Conservation (phyloP, 2,329 filamentous ascomycete species). For the Colletotrichum gloeosporioides region DNA sequence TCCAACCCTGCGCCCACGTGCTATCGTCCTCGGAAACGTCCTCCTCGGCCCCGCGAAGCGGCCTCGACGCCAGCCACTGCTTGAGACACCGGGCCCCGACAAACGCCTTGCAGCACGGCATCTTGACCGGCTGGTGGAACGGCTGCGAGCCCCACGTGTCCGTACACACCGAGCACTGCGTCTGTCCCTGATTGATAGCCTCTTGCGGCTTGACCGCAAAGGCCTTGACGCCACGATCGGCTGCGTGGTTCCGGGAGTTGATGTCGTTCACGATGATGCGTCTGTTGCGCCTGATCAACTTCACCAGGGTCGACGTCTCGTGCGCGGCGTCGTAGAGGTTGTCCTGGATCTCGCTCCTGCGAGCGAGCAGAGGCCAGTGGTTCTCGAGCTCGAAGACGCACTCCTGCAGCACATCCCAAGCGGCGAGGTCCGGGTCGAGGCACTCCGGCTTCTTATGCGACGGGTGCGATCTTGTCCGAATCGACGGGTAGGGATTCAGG, state of each 20-base stretch:
- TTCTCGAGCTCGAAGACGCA: conserved; percentile 9
- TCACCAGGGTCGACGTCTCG: not conserved
- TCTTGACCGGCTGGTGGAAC: conserved; percentile 1
- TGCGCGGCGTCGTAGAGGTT: not conserved
- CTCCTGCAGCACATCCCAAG: conserved; percentile 3
- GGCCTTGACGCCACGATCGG: not conserved
- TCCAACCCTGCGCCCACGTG: not conserved
- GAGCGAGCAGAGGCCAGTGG: not conserved
- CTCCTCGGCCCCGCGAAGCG: not conserved
- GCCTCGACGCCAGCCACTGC: not conserved
- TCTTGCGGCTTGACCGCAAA: not conserved
- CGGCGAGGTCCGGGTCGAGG: not conserved
- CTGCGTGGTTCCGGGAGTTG: not conserved
- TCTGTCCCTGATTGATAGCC: not conserved
- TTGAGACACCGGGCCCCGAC: conserved; percentile 11
- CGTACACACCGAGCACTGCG: not conserved
- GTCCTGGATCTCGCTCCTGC: not conserved
- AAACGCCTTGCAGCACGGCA: conserved; percentile 3
- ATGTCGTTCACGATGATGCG: not conserved
- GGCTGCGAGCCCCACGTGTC: not conserved
- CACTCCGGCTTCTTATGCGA: not conserved
- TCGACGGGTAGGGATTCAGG: conserved; percentile 14
- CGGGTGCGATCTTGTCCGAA: not conserved
- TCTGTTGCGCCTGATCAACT: conserved; percentile 1
- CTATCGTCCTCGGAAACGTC: not conserved